Evolutionary conservation across 352 stramenopile genomes (phyloP), one percentile per base, ranked within the genome.

Genomic region (Pythium aristosporum): DNA sequence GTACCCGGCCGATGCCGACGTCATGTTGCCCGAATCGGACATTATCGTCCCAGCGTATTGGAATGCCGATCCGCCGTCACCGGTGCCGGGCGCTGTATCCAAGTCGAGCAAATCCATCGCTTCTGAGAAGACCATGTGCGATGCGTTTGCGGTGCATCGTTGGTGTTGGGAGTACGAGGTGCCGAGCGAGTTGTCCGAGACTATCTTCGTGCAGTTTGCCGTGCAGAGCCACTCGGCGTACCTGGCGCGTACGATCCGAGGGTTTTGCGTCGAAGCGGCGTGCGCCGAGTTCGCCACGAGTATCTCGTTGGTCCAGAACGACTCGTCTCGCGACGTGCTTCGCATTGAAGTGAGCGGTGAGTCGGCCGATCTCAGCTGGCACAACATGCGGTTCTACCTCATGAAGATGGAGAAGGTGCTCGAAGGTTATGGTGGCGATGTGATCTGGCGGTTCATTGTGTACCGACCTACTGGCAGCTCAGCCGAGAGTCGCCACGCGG

Each of bases 131-230:
- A 5, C 30, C 18, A n/a, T 60, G 15, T 44, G 23, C 30, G 57
- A 50, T 30, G n/a, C 12, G 21, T 65, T 51, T 32, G 2, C 9
- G 11, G 18, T 36, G 32, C 16, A 49, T 36, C 4, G 53, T 36
- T 64, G 65, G 34, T 67, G 63, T 30, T 78, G 71, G 68, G 68
- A 78, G 23, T 75, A 75, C 43, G 63, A 66, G 9, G 41, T 78
- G 7, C 44, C 65, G 5, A 25, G 34, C 6, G 63, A 69, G 2
- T 54, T 75, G 18, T 63, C 68, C 1, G 64, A 75, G 48, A 67
- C 62, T 12, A 32, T 78, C 0, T 75, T 72, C 21, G 68, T 69
- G 43, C 65, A 78, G 32, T 58, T 77, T 25, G 67, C 63, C 0
- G 71, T 77, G 32, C 52, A 69, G 18, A 75, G 51, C 20, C 61